Conservation (phyloP, 768 basidiomycete species). For the Exidia glandulosa region DNA sequence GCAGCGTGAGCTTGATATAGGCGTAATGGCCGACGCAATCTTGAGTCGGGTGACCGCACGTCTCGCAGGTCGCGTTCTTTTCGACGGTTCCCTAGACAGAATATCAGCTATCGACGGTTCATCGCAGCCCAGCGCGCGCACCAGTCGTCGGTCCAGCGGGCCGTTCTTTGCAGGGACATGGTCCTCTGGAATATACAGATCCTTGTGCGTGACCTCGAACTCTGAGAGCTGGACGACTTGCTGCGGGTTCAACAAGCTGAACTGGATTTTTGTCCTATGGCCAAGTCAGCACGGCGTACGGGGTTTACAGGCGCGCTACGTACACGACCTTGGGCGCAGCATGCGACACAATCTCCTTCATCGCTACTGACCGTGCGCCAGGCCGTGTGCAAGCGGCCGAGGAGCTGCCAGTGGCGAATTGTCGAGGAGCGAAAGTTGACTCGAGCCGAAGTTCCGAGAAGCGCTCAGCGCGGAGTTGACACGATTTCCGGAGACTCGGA, state of each 20-base stretch:
- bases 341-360: conserved; percentile 77
- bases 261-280: conserved; percentile 86
- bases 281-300: not conserved
- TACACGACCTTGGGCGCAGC: conserved; percentile 79
- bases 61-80: conserved; percentile 86
- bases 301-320: conserved; percentile 7
- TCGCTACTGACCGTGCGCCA: conserved; percentile 14
- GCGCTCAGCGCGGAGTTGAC: no score
- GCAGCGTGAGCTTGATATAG: conserved; percentile 93
- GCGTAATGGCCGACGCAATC: conserved; percentile 98
- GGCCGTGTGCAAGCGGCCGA: not conserved
- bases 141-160: conserved; percentile 84
- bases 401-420: no score
- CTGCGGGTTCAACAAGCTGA: conserved; percentile 85
- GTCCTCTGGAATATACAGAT: conserved; percentile 78
- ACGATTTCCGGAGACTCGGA: no score
- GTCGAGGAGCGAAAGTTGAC: no score
- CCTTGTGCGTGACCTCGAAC: conserved; percentile 88
- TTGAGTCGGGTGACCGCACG: conserved; percentile 82
- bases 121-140: conserved; percentile 25
- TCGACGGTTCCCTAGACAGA: conserved; percentile 77
- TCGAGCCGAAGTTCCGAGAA: no score
- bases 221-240: conserved; percentile 94
- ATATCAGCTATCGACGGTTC: not conserved
- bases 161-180: conserved; percentile 84